phyloP scores from a whole-genome alignment of 1,139 yeast species.

The Meyerozyma sp. region DNA sequence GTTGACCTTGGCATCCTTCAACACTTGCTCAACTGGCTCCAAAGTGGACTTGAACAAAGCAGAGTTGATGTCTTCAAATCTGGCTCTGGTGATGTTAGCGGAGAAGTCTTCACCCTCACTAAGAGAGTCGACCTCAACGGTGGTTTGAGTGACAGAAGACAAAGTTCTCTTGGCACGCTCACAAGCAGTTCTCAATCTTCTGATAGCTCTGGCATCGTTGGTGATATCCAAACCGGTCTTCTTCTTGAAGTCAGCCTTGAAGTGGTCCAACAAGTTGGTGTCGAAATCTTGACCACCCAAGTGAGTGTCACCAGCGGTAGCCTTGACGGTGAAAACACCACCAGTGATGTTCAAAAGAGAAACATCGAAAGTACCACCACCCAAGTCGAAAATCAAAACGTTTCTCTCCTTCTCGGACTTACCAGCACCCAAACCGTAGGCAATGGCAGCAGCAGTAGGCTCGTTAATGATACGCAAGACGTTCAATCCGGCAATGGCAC shows the following conservation, averaged over 20 bases:
- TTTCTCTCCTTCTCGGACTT: conserved; percentile 82
- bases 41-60: conserved; percentile 94
- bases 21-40: conserved; percentile 97
- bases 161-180: conserved; percentile 99
- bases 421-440: conserved; percentile 97
- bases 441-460: conserved; percentile 98
- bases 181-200: conserved; percentile 98
- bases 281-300: conserved; percentile 99
- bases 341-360: conserved; percentile 95
- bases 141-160: conserved; percentile 94
- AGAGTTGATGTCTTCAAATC: conserved; percentile 96
- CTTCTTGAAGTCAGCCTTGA: conserved; percentile 93
- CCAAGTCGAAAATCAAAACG: conserved; percentile 91
- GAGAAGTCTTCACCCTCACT: conserved; percentile 96
- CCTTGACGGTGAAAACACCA: conserved; percentile 99
- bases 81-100: conserved; percentile 96
- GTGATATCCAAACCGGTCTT: conserved; percentile 94
- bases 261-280: conserved; percentile 91
- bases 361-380: conserved; percentile 99
- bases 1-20: conserved; percentile 89
- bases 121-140: conserved; percentile 94
- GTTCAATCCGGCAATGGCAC: conserved; percentile 95
- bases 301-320: conserved; percentile 99
- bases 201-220: conserved; percentile 89
- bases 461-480: conserved; percentile 95